These are phyloP conservation scores for Verticillium albo-atrum DNA, from an alignment of 2,329 filamentous ascomycete genomes.

Conservation along the genomic window DNA sequence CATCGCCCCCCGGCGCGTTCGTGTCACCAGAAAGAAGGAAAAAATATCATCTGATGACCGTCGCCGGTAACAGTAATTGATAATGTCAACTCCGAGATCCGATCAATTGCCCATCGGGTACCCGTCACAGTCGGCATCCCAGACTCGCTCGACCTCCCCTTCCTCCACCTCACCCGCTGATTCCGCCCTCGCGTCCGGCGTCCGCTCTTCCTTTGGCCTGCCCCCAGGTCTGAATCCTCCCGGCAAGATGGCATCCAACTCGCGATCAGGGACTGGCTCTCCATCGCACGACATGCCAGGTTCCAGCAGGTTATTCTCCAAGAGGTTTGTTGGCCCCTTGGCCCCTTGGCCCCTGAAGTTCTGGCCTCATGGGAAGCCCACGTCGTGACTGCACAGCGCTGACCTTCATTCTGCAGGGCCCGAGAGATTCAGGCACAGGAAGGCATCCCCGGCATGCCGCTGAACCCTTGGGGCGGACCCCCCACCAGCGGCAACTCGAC, in stretches of 20 bases:
- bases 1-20: neutral
- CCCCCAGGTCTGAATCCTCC: constrained; percentile 56
- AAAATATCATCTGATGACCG: constrained; percentile 38
- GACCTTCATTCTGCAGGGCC: constrained; percentile 54
- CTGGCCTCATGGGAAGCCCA: neutral
- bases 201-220: constrained; percentile 70
- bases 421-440: constrained; percentile 97
- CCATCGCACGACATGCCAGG: constrained; percentile 85
- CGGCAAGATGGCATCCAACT: constrained; percentile 53
- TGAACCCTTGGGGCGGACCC: constrained; percentile 87
- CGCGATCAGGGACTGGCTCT: constrained; percentile 86
- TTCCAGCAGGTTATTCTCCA: constrained; percentile 76
- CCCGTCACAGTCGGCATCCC: constrained; percentile 63
- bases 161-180: constrained; percentile 79
- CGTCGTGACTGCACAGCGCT: neutral
- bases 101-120: constrained; percentile 86
- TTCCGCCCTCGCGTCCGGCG: constrained; percentile 53
- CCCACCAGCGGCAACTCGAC: constrained; percentile 96
- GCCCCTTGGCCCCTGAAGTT: too few relatives aligned
- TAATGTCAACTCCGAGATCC: constrained; percentile 88
- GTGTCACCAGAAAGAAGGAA: neutral
- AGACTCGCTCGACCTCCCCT: constrained; percentile 73
- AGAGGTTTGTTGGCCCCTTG: constrained; percentile 71
- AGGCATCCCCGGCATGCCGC: constrained; percentile 64
- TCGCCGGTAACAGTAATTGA: constrained; percentile 61